Percentiles rank a stretch among this genome's conserved stretches.
Evolutionary conservation across 192 early-diverging fungal species (phyloP).

Genomic region (Mortierella antarctica): DNA sequence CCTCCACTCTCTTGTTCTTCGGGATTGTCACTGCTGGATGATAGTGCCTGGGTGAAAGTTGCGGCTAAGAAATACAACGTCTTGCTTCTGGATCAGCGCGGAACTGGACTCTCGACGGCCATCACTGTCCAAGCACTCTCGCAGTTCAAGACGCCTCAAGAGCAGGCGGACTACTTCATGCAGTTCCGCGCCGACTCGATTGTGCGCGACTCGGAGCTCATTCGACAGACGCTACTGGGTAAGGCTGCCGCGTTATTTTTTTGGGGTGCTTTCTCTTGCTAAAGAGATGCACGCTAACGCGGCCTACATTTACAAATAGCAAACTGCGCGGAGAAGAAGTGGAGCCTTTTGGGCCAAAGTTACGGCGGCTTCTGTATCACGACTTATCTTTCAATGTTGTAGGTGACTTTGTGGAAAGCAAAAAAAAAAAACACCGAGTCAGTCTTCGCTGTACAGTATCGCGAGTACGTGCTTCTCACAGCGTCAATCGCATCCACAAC

Average conservation of each 20-base stretch:
- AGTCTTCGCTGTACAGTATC: background rate
- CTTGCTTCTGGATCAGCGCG: slow-evolving; percentile 75
- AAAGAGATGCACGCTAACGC: background rate
- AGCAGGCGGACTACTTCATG: slow-evolving; percentile 69
- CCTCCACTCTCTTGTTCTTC: background rate
- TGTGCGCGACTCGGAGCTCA: slow-evolving; percentile 73
- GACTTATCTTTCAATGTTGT: slow-evolving; percentile 75
- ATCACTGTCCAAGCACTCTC: slow-evolving; percentile 63
- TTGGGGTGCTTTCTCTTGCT: background rate
- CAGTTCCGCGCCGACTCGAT: slow-evolving; percentile 78
- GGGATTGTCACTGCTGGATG: background rate
- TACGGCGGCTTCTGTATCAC: slow-evolving; percentile 79
- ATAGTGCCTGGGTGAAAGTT: slow-evolving; percentile 47
- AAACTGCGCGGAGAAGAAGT: slow-evolving; percentile 38
- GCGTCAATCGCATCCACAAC: background rate
- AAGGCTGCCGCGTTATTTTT: background rate
- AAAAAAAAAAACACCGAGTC: background rate
- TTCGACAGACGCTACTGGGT: slow-evolving; percentile 66
- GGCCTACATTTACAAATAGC: slow-evolving; percentile 5
- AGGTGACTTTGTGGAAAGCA: slow-evolving; percentile 21
- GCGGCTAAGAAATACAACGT: slow-evolving; percentile 72
- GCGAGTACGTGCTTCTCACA: slow-evolving; percentile 1
- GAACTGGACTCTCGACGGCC: slow-evolving; percentile 72
- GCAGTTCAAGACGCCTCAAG: slow-evolving; percentile 59
- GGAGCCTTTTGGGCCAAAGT: slow-evolving; percentile 71